Base-by-base conservation (phyloP, 225 moss, liverwort and hornwort genomes). In the Asterella californica region DNA sequence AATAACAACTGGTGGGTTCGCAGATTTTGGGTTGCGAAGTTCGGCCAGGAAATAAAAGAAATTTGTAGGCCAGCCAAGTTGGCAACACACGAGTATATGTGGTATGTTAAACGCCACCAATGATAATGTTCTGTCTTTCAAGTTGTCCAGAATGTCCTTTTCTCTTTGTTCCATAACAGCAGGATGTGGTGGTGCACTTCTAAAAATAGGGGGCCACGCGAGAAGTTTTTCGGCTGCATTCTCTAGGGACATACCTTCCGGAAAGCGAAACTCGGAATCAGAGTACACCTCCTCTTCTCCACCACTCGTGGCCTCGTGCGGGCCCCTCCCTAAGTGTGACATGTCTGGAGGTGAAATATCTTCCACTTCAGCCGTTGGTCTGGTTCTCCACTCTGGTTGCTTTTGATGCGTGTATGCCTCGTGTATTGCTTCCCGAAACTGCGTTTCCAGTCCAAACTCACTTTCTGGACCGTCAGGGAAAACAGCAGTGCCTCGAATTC, bases 21-120 rank as follows among this genome's bases (percentile, higher is more conserved):
- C 69, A 30, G 54, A 81, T 0, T 79, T 81, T 2, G 88, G 78
- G 29, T 59, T 87, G 1, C 95, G 88, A 67, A 93, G 87, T 64
- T 90, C 91, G 75, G 75, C 86, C 0, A 95, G 77, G 50, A 99
- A 95, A n/a, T 92, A 93, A n/a, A 95, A 99, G 21, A 99, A 81
- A 76, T 99, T 92, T 37, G 49, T 70, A 0, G 99, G 99, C 99
- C 95, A 99, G 25, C 86, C 89, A 3, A 86, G 85, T 78, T 94
- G 93, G 76, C 93, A 95, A 83, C 99, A 99, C 22, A 99, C 37
- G 52, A 99, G 79, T 46, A 99, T 84, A 33, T 99, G 99, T 0
- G 91, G 90, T 19, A 83, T 65, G 2, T 74, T 38, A 49, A 99
- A 81, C 29, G 89, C 88, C 32, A 91, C 95, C 75, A 93, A 88